phyloP scores from a whole-genome alignment of 75 land plant species.

The Pinus tabuliformis region DNA sequence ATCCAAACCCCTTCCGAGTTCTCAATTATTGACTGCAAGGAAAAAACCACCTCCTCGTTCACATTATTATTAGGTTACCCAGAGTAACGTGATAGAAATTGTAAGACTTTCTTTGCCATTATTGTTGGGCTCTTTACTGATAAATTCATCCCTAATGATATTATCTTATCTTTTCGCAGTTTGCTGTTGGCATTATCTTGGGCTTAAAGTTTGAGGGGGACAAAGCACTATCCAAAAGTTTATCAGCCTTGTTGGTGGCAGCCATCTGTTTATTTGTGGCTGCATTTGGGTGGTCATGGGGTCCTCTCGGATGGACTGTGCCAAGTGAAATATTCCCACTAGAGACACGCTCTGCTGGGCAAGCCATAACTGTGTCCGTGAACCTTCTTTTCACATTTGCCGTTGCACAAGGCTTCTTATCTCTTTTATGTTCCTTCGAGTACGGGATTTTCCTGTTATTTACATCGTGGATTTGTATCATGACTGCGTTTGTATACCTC shows the following conservation, averaged over 20 bases:
- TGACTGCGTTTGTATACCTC: conserved; percentile 69
- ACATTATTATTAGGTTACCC: not conserved
- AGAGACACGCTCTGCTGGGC: conserved; percentile 89
- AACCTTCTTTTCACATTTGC: conserved; percentile 82
- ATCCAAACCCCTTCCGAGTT: not conserved
- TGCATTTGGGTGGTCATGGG: conserved; percentile 94
- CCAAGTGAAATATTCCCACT: conserved; percentile 90
- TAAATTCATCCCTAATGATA: not conserved
- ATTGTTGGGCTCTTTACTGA: not conserved
- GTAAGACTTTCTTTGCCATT: not conserved
- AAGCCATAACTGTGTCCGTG: conserved; percentile 68
- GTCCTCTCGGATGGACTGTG: conserved; percentile 87
- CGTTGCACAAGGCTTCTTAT: conserved; percentile 79
- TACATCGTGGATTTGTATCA: conserved; percentile 70
- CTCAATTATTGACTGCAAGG: no score
- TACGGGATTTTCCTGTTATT: conserved; percentile 84
- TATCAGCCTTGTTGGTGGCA: conserved; percentile 50
- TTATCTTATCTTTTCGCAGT: conserved; percentile 20
- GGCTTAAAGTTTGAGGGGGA: conserved; percentile 49
- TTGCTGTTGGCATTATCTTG: conserved; percentile 36
- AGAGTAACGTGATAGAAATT: no score
- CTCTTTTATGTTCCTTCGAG: conserved; percentile 52
- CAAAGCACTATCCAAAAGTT: conserved; percentile 39
- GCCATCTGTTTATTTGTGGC: conserved; percentile 49
- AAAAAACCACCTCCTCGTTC: not conserved